A percentile compares a stretch with the other conserved stretches of the same genome.
Evolutionary conservation across 2,329 filamentous ascomycete species (phyloP).

Genomic region (Aspergillus clavatus): DNA sequence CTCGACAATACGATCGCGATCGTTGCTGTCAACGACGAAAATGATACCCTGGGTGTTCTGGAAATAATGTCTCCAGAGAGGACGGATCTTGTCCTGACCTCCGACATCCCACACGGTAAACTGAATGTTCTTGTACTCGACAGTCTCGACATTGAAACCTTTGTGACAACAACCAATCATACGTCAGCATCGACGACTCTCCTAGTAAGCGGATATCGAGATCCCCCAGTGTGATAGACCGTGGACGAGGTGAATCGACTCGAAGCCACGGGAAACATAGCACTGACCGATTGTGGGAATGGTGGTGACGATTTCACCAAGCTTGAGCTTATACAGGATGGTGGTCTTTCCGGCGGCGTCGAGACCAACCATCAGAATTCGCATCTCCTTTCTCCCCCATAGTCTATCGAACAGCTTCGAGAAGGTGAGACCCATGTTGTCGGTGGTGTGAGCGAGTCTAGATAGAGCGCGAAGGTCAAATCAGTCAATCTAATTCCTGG

Average conservation of each 20-base stretch:
- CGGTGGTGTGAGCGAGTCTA: conserved; percentile 30
- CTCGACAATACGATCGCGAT: conserved; percentile 96
- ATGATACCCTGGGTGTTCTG: conserved; percentile 99
- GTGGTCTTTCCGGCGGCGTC: conserved; percentile 99
- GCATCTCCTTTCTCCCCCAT: conserved; percentile 99
- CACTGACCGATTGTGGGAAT: conserved; percentile 92
- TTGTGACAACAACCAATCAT: conserved; percentile 5
- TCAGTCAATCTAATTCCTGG: conserved; percentile 13
- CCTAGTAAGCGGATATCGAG: not conserved
- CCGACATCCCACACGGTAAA: conserved; percentile 99
- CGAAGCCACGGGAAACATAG: conserved; percentile 4
- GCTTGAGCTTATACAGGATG: conserved; percentile 99
- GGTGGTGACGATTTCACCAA: conserved; percentile 96
- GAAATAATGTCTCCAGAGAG: conserved; percentile 99
- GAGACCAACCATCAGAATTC: conserved; percentile 99
- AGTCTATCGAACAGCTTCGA: conserved; percentile 95
- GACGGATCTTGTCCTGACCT: conserved; percentile 99
- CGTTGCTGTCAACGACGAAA: conserved; percentile 99
- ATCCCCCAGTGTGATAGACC: conserved; percentile 4
- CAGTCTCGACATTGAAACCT: conserved; percentile 99
- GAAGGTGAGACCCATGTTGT: conserved; percentile 93
- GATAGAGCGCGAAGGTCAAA: conserved; percentile 16
- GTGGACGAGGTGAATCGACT: no score
- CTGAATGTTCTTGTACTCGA: conserved; percentile 99
- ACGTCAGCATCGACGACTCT: conserved; percentile 11